phyloP scores from a whole-genome alignment of 148 eudicot species.

The Polygonum aviculare region DNA sequence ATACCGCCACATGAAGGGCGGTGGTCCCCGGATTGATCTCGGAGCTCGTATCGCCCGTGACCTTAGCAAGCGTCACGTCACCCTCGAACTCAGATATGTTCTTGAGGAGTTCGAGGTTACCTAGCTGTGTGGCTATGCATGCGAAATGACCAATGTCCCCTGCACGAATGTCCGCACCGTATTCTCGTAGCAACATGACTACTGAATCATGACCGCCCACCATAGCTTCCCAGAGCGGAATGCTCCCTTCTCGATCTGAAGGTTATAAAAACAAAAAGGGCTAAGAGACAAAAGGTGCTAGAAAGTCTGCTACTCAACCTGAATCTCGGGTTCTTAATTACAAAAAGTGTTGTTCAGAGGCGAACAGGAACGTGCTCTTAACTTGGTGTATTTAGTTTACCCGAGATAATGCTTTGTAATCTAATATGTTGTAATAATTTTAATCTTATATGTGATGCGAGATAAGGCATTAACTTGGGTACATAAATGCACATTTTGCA shows the following conservation, averaged over 20 bases:
- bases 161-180: slow-evolving; percentile 38
- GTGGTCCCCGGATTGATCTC: slow-evolving; percentile 30
- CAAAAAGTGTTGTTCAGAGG: no score
- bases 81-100: slow-evolving; percentile 43
- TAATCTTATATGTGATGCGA: no score
- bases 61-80: slow-evolving; percentile 38
- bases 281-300: not conserved
- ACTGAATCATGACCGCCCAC: slow-evolving; percentile 35
- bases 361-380: no score
- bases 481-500: no score
- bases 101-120: slow-evolving; percentile 48
- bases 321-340: not conserved
- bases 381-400: no score
- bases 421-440: no score
- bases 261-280: not conserved
- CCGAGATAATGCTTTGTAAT: no score
- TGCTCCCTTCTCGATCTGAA: slow-evolving; percentile 67
- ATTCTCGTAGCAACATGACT: slow-evolving; percentile 33
- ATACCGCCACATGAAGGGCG: slow-evolving; percentile 65
- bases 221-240: slow-evolving; percentile 87
- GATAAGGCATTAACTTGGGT: no score
- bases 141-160: slow-evolving; percentile 65
- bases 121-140: slow-evolving; percentile 49
- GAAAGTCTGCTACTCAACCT: not conserved
- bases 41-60: slow-evolving; percentile 12